Evolutionary conservation across 139 green algal genomes (phyloP).

Genomic region (Edaphochlamys debaryana): DNA sequence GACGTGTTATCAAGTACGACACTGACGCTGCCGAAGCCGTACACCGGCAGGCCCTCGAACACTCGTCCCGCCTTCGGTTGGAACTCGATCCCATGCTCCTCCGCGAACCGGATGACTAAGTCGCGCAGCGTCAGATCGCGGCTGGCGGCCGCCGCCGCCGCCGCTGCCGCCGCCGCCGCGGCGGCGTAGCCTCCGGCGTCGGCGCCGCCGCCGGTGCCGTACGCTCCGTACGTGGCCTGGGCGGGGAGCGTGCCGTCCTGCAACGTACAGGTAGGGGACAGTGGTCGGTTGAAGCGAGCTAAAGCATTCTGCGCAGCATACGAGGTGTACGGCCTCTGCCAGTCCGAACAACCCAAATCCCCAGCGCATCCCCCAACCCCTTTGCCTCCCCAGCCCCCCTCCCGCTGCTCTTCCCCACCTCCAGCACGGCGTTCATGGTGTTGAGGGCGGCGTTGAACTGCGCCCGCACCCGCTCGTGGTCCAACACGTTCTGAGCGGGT

Average conservation of each 20-base stretch:
- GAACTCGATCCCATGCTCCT: conserved; percentile 88
- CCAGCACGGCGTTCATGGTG: conserved; percentile 90
- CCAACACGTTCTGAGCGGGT: too few species aligned
- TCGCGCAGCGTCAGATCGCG: conserved; percentile 76
- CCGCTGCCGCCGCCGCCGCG: neutral
- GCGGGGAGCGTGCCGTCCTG: conserved; percentile 33
- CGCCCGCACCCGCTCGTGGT: conserved; percentile 78
- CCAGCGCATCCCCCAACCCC: too few species aligned
- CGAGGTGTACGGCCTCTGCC: too few species aligned
- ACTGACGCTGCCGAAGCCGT: conserved; percentile 89
- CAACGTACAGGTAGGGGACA: neutral
- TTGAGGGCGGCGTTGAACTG: conserved; percentile 86
- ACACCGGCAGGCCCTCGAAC: conserved; percentile 90
- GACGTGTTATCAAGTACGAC: conserved; percentile 82
- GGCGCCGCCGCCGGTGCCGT: neutral
- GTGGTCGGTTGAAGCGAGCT: neutral
- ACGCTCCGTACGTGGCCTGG: neutral
- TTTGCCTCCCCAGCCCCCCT: too few species aligned
- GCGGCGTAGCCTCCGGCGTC: neutral
- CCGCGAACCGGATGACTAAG: conserved; percentile 84
- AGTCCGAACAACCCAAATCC: too few species aligned
- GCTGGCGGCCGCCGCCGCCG: neutral
- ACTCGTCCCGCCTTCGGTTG: conserved; percentile 87
- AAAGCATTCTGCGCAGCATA: too few species aligned
- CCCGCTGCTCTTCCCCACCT: conserved; percentile 34